Base-by-base conservation (phyloP, 805 yeast species). In the Candida montana region DNA sequence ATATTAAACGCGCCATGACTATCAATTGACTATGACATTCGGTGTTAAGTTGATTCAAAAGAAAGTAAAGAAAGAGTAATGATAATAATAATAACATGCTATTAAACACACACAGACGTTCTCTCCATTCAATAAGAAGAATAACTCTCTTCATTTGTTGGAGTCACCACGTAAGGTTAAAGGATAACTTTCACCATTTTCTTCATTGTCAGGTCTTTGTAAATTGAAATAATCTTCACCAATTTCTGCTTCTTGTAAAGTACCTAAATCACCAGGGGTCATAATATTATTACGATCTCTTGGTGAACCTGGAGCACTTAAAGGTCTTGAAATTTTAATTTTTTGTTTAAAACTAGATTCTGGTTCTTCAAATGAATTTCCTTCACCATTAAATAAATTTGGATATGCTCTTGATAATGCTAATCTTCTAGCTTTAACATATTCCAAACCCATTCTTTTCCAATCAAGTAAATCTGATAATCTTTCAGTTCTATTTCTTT, bases 181-280 rank as follows among this genome's bases (percentile, higher is more conserved):
- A 5, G 75, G 75, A 51, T 72, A 72, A 44, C 54, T 59, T 15
- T 61, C 12, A 54, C 66, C 9, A 63, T 71, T 6, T 67, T 70
- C 72, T 21, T 69, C 72, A 26, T 69, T 74, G 26, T 68, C 71
- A 27, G 68, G 72, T 33, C 59, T 69, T 55, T 61, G 58, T 46
- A 70, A 55, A 31, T 70, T 69, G 54, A 82, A 74, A 56, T 87
- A 91, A 59, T 91, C 97, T 30, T 86, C 88, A 29, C 83, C 80
- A 2, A 77, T 70, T 55, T 85, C 86, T 30, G 87, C 86, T 60
- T 91, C 99, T 61, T 90, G 97, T 55, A 93, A 71, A 4, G 96
- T 82, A n/a, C 98, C 99, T 48, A 91, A 74, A 61, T 91, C 99
- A 31, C 99, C 99, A 0, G 99, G 99, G 2, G 99, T 91, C 96